Base-by-base conservation (phyloP, 2,329 filamentous ascomycete genomes). In the Clarireedia paspali region DNA sequence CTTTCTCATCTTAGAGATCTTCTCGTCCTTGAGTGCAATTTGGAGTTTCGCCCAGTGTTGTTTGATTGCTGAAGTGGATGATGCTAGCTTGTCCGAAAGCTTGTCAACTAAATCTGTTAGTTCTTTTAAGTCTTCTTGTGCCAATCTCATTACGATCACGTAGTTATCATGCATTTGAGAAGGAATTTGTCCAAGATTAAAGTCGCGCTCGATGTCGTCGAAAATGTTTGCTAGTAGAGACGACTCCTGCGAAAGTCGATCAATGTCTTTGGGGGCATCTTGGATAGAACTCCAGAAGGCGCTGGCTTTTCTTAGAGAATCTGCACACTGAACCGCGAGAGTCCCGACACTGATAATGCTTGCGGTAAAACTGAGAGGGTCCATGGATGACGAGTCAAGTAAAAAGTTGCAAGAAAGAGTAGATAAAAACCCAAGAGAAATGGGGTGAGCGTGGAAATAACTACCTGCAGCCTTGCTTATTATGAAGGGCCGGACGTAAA, bases 241-340 rank as follows among this genome's bases (percentile, higher is more conserved):
- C 9, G 55, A 49, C 23, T 61, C 49, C 12, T 26, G 36, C 6
- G 55, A 61, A 23, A 58, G 42, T 24, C 53, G 55, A 14, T 47
- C n/a, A 48, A 59, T 56, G 15, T 61, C 46, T 14, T 48, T 39
- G 12, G 55, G 59, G 15, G 52, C 59, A 56, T 57, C 59, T 36
- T 61, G 36, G 38, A 61, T 36, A 5, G 57, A 46, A 12, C 55
- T 55, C 49, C 52, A 59, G 30, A 59, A 58, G 3, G 55, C 55
- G 24, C 26, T 46, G 15, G 57, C 57, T 36, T 51, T 57, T 10
- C 50, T 48, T 2, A 60, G 23, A 39, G 46, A 50, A 42, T 58
- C 39, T 2, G 27, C 53, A 3, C 57, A 50, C 42, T 60, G 53
- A 5, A 57, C 48, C 1, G 59, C 51, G 1, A 61, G 50, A 10